Evolutionary conservation across 352 stramenopile species (phyloP), one percentile per base, ranked within the genome.

Genomic region (Phytopythium aichiense): DNA sequence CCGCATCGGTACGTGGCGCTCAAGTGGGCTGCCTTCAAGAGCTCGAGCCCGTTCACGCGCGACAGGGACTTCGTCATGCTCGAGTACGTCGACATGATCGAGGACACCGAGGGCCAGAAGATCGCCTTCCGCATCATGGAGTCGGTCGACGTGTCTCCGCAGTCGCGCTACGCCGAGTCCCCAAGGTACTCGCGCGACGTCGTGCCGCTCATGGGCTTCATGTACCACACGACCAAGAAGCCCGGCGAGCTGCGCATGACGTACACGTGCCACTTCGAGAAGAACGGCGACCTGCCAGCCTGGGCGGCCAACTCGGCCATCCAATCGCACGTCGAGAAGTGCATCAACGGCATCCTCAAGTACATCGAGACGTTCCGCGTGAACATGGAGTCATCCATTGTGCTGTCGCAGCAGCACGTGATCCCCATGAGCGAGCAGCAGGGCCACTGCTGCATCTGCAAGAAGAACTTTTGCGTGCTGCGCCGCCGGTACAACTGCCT

Each of bases 81-180:
- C 25, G 86, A 95, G 75, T 95, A 95, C 63, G 81, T 95, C 45
- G 86, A 93, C 68, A 85, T 95, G 82, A 89, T 95, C 63, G 86
- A 95, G 69, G 84, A 95, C 62, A 79, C 82, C 18, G 80, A 92
- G 63, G 86, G 86, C 25, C 79, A 92, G 63, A 91, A 91, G 72
- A 88, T 85, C 45, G 80, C 84, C 20, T 91, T 95, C 56, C 82
- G 84, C 31, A 82, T 95, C 64, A 91, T 92, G 81, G 74, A 95
- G 67, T 92, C 83, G 3, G 82, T 95, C 6, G 82, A 91, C 49
- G 77, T 91, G 33, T 82, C 84, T 11, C 11, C 52, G 11, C 73
- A 84, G 46, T 75, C 73, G 48, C 65, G 67, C 11, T 89, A 77
- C 51, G 80, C 76, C 54, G 74, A 90, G 60, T 89, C 77, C 23